Evolutionary conservation across 805 yeast species (phyloP).

Genomic region (Kluyveromyces aestuarii): DNA sequence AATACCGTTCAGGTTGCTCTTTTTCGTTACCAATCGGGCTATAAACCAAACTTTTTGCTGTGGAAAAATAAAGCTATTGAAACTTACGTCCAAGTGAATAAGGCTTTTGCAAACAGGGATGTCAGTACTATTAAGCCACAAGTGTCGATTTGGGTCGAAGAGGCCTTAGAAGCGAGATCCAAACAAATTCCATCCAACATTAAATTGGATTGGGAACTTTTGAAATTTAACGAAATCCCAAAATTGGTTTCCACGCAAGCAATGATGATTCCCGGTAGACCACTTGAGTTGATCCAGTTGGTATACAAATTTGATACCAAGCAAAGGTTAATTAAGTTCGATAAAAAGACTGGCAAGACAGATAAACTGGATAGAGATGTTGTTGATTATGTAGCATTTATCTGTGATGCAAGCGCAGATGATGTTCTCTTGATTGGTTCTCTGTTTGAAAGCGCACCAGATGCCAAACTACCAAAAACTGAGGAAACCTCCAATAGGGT

Average conservation of each 20-base stretch:
- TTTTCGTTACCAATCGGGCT: slow-evolving; percentile 58
- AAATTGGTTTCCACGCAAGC: slow-evolving; percentile 64
- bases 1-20: slow-evolving; percentile 62
- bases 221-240: slow-evolving; percentile 62
- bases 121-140: slow-evolving; percentile 37
- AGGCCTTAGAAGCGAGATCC: slow-evolving; percentile 45
- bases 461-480: slow-evolving; percentile 28
- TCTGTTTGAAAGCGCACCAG: slow-evolving; percentile 49
- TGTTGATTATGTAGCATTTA: slow-evolving; percentile 51
- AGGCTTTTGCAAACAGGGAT: slow-evolving; percentile 61
- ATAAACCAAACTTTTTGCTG: slow-evolving; percentile 55
- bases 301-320: slow-evolving; percentile 54
- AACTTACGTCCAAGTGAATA: slow-evolving; percentile 65
- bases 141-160: slow-evolving; percentile 55
- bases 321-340: slow-evolving; percentile 46
- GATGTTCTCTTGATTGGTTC: slow-evolving; percentile 55
- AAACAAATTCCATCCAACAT: slow-evolving; percentile 47
- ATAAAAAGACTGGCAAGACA: slow-evolving; percentile 36
- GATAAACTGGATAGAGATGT: slow-evolving; percentile 44
- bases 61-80: slow-evolving; percentile 88
- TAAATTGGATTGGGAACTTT: slow-evolving; percentile 66
- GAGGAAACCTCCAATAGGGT: slow-evolving; percentile 18
- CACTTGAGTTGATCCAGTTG: slow-evolving; percentile 47
- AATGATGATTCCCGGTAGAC: slow-evolving; percentile 48
- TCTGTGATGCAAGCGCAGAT: slow-evolving; percentile 52